Conservation (phyloP, 371 early-diverging fungal species). For the Lichtheimia hyalospora region DNA sequence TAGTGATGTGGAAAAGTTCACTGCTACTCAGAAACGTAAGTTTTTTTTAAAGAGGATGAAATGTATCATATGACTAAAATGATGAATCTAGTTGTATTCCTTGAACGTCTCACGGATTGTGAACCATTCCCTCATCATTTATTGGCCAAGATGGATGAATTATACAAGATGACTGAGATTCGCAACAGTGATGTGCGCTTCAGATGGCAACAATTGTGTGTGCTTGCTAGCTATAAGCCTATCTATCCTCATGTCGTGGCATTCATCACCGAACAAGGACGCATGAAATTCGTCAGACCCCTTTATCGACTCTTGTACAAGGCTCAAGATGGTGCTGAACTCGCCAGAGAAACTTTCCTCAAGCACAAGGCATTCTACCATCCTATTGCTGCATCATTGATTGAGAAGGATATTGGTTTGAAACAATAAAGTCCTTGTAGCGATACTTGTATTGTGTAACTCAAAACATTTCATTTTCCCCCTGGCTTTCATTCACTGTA, state of each 20-base stretch:
- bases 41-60: not conserved
- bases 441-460: too few species aligned
- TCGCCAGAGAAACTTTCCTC: constrained; percentile 83
- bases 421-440: constrained; percentile 5
- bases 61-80: not conserved
- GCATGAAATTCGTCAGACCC: constrained; percentile 94
- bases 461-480: too few species aligned
- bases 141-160: constrained; percentile 69
- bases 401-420: constrained; percentile 80
- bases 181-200: constrained; percentile 88
- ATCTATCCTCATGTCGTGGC: constrained; percentile 74
- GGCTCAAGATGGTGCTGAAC: constrained; percentile 65
- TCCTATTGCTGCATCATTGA: constrained; percentile 85
- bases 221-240: constrained; percentile 74
- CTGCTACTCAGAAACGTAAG: constrained; percentile 73
- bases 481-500: too few species aligned
- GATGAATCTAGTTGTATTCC: constrained; percentile 65
- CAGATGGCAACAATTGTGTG: constrained; percentile 85
- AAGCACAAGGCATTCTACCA: constrained; percentile 86
- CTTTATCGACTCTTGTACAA: constrained; percentile 70
- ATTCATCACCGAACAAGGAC: constrained; percentile 86
- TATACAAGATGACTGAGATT: constrained; percentile 69
- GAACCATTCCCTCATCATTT: constrained; percentile 64
- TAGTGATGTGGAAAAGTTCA: constrained; percentile 65
- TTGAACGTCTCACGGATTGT: constrained; percentile 75